Conservation (phyloP, 805 yeast species). For the Kodamaea fukazawae region DNA sequence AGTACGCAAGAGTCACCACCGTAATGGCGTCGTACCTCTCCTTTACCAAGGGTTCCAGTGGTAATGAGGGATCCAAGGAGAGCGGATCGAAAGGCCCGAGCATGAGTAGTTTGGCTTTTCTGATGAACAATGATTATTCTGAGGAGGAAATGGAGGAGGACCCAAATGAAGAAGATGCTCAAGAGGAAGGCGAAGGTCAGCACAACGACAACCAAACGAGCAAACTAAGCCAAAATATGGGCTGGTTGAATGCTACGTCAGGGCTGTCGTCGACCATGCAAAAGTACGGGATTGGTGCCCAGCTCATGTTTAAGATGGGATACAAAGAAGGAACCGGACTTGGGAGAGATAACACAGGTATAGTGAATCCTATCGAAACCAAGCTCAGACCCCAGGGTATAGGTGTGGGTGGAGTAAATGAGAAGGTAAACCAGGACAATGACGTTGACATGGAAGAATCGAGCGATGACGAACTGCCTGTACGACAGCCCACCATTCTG, state of each 20-base stretch:
- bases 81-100: slow-evolving; percentile 1
- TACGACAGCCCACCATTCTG: slow-evolving; percentile 10
- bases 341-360: slow-evolving; percentile 74
- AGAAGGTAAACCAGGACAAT: slow-evolving; percentile 18
- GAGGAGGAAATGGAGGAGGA: not conserved
- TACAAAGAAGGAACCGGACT: slow-evolving; percentile 80
- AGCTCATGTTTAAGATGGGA: slow-evolving; percentile 79
- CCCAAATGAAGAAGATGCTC: slow-evolving; percentile 10
- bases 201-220: too few relatives aligned
- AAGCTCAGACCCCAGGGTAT: slow-evolving; percentile 60
- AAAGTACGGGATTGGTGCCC: slow-evolving; percentile 82
- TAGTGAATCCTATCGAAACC: slow-evolving; percentile 75
- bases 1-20: too few relatives aligned
- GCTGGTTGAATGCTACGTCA: not conserved
- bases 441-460: slow-evolving; percentile 13
- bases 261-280: slow-evolving; percentile 6
- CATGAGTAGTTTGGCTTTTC: slow-evolving; percentile 6
- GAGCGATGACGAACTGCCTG: slow-evolving; percentile 21
- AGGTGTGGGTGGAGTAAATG: slow-evolving; percentile 69
- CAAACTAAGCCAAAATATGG: slow-evolving; percentile 16
- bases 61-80: too few relatives aligned
- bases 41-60: not conserved
- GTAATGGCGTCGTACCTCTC: not conserved
- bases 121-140: slow-evolving; percentile 7
- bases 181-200: slow-evolving; percentile 50